phyloP scores from a whole-genome alignment of 495 filamentous ascomycete genomes.

The Halenospora varia region DNA sequence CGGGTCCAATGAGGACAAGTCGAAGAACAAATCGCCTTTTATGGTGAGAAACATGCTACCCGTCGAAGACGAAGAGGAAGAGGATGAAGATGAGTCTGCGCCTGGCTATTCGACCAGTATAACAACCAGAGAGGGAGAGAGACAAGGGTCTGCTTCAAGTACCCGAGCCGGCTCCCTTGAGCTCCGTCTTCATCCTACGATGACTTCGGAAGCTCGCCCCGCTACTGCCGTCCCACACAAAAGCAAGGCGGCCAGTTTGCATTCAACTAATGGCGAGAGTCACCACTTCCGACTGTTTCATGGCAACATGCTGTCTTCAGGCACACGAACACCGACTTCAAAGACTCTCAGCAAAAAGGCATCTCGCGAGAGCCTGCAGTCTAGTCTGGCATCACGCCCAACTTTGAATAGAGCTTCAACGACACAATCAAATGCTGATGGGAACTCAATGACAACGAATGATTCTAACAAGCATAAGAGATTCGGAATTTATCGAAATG shows the following conservation, averaged over 20 bases:
- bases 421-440: conserved; percentile 41
- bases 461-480: conserved; percentile 51
- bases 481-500: conserved; percentile 45
- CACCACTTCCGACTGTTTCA: conserved; percentile 54
- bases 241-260: conserved; percentile 46
- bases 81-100: conserved; percentile 47
- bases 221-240: conserved; percentile 32
- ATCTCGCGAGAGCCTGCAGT: conserved; percentile 63
- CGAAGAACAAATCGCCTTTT: conserved; percentile 69
- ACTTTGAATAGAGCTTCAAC: conserved; percentile 45
- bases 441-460: conserved; percentile 30
- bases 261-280: conserved; percentile 38
- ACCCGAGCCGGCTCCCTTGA: conserved; percentile 67
- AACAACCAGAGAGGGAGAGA: background rate
- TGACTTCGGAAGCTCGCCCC: conserved; percentile 56
- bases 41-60: conserved; percentile 67
- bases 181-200: conserved; percentile 71
- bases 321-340: conserved; percentile 30
- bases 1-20: conserved; percentile 53
- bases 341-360: conserved; percentile 52
- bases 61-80: conserved; percentile 48
- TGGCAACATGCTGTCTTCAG: conserved; percentile 14
- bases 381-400: conserved; percentile 38
- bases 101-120: background rate
- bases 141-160: conserved; percentile 19